Evolutionary conservation across 495 filamentous ascomycete genomes (phyloP), one percentile per base, ranked within the genome.

Genomic region (Talaromyces borbonicus): DNA sequence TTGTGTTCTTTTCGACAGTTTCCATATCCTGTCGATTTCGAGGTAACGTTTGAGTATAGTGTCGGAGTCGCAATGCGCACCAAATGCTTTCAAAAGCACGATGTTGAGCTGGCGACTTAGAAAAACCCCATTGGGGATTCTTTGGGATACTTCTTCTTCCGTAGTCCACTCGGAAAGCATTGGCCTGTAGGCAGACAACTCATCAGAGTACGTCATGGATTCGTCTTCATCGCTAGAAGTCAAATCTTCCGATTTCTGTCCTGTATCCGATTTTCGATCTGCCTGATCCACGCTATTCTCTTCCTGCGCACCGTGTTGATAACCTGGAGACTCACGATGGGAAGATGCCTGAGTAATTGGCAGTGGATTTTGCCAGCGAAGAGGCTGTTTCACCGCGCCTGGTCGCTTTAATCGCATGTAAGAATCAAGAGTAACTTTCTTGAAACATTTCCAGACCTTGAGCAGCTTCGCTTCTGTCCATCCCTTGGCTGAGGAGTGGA

Each of bases 381-480:
- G 29, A 25, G 39, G 26, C 27, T 20, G 12, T n/a, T 22, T 22
- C 15, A 16, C 26, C 11, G 9, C 36, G 4, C 36, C 43, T 14
- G 35, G 29, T 5, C 19, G 14, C 5, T 6, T 7, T 14, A 46
- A 12, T 36, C 30, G 23, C 26, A 7, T 33, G 1, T 80, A 75
- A 1, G 69, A 72, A 43, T 74, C 72, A 20, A 69, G 81, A 46
- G 79, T 68, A 20, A 61, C 63, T 49, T 69, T 76, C 47, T 76
- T 68, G 49, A 59, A 73, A 22, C 50, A 54, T 46, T 53, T 56
- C 69, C 59, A 74, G 11, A 50, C 59, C 33, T 49, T 49, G 40
- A 73, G 63, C 11, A 90, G 68, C 30, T 71, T 68, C 50, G 70
- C 61, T 14, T 66, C 64, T 39, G 75, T 83, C 88, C 85, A 92